phyloP scores from a whole-genome alignment of 345 rosid genomes.

The Dimocarpus longan region DNA sequence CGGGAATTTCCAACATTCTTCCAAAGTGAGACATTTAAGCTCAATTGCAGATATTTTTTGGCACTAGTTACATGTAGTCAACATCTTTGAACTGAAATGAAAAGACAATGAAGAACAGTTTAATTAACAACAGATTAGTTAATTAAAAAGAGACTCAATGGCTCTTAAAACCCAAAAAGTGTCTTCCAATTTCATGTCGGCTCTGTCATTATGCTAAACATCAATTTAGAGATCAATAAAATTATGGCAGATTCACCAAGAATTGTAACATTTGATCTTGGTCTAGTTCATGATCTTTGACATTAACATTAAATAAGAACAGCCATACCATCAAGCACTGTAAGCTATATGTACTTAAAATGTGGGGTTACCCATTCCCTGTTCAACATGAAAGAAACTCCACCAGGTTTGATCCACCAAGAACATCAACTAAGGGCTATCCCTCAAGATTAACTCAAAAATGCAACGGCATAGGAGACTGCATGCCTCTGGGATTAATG shows the following conservation, averaged over 20 bases:
- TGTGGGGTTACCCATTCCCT: neutral
- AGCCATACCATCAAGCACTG: neutral
- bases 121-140: conserved; percentile 1
- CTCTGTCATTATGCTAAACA: neutral
- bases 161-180: neutral
- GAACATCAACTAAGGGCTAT: neutral
- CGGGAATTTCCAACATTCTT: neutral
- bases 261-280: neutral
- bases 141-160: neutral
- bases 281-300: too few species aligned
- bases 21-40: neutral
- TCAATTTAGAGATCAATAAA: neutral
- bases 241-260: neutral
- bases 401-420: neutral
- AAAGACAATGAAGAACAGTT: conserved; percentile 1
- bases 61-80: neutral
- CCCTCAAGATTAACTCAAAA: neutral
- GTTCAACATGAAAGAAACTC: neutral
- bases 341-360: neutral
- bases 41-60: neutral
- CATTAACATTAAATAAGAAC: neutral
- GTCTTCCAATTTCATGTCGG: neutral
- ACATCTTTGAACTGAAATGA: neutral
- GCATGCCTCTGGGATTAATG: neutral
- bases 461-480: neutral